A percentile compares a stretch with the other conserved stretches of the same genome.
These are phyloP conservation scores for Phytophthora sp. DNA, from an alignment of 352 stramenopile species.

Conservation along the genomic window DNA sequence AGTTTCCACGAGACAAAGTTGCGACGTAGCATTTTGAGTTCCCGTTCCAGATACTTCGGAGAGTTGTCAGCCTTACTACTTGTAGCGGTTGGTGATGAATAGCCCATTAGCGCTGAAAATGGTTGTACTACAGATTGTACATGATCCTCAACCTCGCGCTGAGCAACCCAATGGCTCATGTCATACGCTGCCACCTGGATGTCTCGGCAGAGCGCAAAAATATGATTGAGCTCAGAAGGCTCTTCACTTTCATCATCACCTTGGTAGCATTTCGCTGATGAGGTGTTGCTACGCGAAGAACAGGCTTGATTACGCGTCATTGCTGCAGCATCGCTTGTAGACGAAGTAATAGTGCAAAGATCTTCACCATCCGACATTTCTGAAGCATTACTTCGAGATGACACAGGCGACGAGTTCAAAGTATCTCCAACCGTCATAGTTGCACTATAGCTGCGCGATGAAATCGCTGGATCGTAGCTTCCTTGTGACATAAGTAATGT, in stretches of 20 bases:
- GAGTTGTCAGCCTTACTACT: background rate
- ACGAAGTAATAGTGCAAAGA: conserved; percentile 1
- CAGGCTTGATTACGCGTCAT: background rate
- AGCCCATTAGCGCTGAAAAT: conserved; percentile 9
- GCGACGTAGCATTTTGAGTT: conserved; percentile 73
- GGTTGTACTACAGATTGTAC: conserved; percentile 19
- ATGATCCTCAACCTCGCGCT: conserved; percentile 34
- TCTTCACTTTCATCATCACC: conserved; percentile 14
- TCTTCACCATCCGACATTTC: no score
- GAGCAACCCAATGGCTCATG: conserved; percentile 41
- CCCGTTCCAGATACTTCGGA: conserved; percentile 56
- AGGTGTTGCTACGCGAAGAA: conserved; percentile 1
- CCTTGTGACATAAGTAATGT: background rate
- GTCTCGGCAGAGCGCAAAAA: conserved; percentile 57
- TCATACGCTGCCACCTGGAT: conserved; percentile 58
- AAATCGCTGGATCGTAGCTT: no score
- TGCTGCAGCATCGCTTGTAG: background rate
- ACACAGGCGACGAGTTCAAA: background rate
- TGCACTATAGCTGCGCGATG: background rate
- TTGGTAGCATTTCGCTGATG: conserved; percentile 1
- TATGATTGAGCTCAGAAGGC: conserved; percentile 23
- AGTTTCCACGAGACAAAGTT: conserved; percentile 53
- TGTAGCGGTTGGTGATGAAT: background rate
- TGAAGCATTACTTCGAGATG: background rate
- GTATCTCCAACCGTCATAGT: background rate